Base-by-base conservation (phyloP, 129 eudicot genomes). In the Erigeron canadensis region DNA sequence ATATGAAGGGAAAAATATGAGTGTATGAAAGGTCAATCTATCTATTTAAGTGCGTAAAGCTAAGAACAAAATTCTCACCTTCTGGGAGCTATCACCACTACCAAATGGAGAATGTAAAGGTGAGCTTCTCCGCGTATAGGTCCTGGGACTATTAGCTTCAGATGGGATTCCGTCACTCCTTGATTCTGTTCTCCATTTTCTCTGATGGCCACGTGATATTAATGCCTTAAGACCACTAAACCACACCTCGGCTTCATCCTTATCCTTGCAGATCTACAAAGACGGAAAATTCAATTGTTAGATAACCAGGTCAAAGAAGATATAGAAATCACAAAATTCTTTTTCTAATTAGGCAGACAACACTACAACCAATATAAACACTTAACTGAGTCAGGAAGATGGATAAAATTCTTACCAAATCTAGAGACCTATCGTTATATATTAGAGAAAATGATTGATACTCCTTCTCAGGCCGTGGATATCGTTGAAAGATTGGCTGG, bases 221-320 rank as follows among this genome's bases (percentile, higher is more conserved):
- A 94, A 78, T 71, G 97, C 91, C 83, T 94, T 94, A 38, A 94
- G 90, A 65, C 99, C 99, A 80, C 97, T 94, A 90, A 94, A 94
- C 99, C 99, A 94, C 63, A 94, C 96, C 77, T 94, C 99, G 3
- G 97, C 97, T 87, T 94, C 99, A 79, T 94, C 99, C 81, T 94
- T 94, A 73, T 94, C 99, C 86, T 94, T 90, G 79, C 99, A 94
- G 57, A 94, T 94, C 99, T 94, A 73, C 17, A 58, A 16, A 42
- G n/a, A 64, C 6, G 65, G 74, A 59, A 19, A 55, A 37, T 65
- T 8, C 47, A 54, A 44, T 10, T 21, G 11, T 4, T 60, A 7
- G 55, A 44, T 38, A 62, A 63, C 59, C 15, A 59, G 70, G n/a
- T 41, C 34, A 61, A 70, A 42, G 46, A 68, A 43, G 65, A 68